phyloP scores from a whole-genome alignment of 1,284 basidiomycete genomes.

The Puccinia hordei region DNA sequence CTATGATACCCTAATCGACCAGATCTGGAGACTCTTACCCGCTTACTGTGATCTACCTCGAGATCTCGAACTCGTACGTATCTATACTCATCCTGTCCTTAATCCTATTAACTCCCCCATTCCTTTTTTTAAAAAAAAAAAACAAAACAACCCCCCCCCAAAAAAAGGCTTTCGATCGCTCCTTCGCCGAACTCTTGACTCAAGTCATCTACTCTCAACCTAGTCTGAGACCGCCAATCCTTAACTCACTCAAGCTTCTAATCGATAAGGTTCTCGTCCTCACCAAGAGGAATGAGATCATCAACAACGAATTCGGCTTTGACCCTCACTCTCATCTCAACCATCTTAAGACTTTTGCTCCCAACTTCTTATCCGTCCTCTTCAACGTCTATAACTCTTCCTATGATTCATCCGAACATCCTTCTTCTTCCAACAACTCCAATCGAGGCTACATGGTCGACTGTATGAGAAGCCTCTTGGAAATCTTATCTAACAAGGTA shows the following conservation, averaged over 20 bases:
- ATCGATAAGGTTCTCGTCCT: conserved; percentile 71
- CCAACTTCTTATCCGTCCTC: conserved; percentile 37
- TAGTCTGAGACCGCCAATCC: conserved; percentile 76
- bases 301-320: conserved; percentile 38
- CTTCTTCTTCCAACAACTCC: conserved; percentile 4
- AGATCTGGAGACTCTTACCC: conserved; percentile 77
- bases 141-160: too few relatives aligned
- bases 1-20: conserved; percentile 86
- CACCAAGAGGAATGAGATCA: neutral
- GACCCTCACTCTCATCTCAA: conserved; percentile 5
- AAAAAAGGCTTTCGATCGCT: conserved; percentile 73
- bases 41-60: conserved; percentile 75
- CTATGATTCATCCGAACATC: neutral
- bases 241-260: conserved; percentile 76
- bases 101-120: too few relatives aligned
- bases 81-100: too few relatives aligned
- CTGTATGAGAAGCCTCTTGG: conserved; percentile 36
- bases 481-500: conserved; percentile 19
- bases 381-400: conserved; percentile 48
- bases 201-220: conserved; percentile 87
- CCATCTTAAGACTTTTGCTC: conserved; percentile 33
- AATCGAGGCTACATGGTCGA: conserved; percentile 40
- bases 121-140: too few relatives aligned
- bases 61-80: too few relatives aligned
- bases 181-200: conserved; percentile 82